These are phyloP conservation scores for Cytospora leucostoma DNA, from an alignment of 2,329 filamentous ascomycete species.

Conservation along the genomic window DNA sequence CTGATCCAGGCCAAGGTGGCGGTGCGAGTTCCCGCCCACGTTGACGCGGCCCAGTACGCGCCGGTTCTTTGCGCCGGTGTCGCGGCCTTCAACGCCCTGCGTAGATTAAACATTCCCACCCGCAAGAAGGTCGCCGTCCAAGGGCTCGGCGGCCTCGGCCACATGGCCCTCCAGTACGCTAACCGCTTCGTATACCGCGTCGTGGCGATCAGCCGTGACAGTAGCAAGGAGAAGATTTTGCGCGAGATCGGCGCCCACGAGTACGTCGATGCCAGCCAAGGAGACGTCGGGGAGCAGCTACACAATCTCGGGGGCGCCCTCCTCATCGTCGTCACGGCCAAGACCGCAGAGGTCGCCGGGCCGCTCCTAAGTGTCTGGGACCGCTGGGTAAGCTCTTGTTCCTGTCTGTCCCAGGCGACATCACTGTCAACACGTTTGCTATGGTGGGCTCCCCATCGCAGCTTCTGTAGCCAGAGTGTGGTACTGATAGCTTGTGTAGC, in stretches of 20 bases:
- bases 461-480: not conserved
- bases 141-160: slow-evolving; percentile 66
- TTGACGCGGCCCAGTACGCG: slow-evolving; percentile 56
- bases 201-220: slow-evolving; percentile 53
- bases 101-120: slow-evolving; percentile 54
- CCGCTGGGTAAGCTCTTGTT: slow-evolving; percentile 59
- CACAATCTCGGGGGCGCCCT: slow-evolving; percentile 62
- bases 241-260: slow-evolving; percentile 57
- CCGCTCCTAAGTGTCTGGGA: slow-evolving; percentile 55
- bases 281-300: slow-evolving; percentile 37
- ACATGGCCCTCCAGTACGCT: slow-evolving; percentile 67
- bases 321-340: slow-evolving; percentile 64
- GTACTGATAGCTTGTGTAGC: not conserved
- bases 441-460: not conserved
- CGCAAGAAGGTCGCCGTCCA: slow-evolving; percentile 52
- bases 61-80: slow-evolving; percentile 66
- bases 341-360: slow-evolving; percentile 56
- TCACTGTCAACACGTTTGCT: not conserved
- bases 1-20: slow-evolving; percentile 61
- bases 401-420: slow-evolving; percentile 41
- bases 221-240: slow-evolving; percentile 54
- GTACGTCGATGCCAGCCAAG: slow-evolving; percentile 50
- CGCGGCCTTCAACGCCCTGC: slow-evolving; percentile 63
- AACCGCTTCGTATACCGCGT: slow-evolving; percentile 64
- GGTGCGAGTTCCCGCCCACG: slow-evolving; percentile 54